These are phyloP conservation scores for Singerocomus inundabilis DNA, from an alignment of 1,284 basidiomycete species.

Conservation along the genomic window DNA sequence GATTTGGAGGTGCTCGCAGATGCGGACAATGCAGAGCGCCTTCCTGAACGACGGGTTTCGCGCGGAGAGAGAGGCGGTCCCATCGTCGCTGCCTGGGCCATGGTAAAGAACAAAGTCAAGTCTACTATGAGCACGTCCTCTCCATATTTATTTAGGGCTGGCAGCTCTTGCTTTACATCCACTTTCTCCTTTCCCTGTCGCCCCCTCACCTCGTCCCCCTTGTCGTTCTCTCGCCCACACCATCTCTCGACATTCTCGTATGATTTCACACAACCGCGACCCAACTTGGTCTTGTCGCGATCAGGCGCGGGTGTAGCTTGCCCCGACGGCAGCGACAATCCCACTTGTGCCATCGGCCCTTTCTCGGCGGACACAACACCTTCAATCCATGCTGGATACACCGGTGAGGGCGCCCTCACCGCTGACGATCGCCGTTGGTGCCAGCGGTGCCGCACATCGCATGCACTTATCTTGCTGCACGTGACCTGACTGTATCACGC, in stretches of 20 bases:
- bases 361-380: neutral
- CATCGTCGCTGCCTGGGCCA: conserved; percentile 59
- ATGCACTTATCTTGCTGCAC: conserved; percentile 27
- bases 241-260: neutral
- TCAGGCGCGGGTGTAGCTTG: conserved; percentile 11
- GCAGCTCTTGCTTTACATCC: conserved; percentile 23
- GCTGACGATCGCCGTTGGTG: conserved; percentile 15
- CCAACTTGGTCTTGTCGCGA: conserved; percentile 16
- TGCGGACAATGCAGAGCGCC: conserved; percentile 63
- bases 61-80: conserved; percentile 72
- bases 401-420: neutral
- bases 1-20: conserved; percentile 71
- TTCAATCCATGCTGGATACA: conserved; percentile 3
- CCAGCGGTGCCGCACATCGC: conserved; percentile 13
- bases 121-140: neutral
- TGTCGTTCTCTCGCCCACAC: neutral
- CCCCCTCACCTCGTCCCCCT: neutral
- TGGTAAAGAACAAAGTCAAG: conserved; percentile 24
- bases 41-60: conserved; percentile 72
- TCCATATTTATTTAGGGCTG: conserved; percentile 41
- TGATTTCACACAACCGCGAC: neutral
- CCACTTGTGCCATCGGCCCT: conserved; percentile 9
- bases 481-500: conserved; percentile 23
- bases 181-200: neutral
- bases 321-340: conserved; percentile 1